These are phyloP conservation scores for Termitomyces sp. DNA, from an alignment of 768 basidiomycete species.

Conservation along the genomic window DNA sequence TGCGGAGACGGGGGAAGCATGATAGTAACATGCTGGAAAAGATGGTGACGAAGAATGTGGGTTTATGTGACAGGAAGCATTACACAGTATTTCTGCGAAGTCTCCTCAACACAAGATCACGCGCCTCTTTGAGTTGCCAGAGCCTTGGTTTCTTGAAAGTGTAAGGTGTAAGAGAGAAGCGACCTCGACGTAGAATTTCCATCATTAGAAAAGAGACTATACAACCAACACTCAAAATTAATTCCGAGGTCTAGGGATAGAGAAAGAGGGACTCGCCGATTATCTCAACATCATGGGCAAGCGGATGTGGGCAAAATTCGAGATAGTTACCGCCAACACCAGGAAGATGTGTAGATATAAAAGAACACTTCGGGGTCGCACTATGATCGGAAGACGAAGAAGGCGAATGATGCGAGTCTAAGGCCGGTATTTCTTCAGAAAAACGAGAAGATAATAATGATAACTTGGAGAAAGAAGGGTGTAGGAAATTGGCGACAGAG, in stretches of 20 bases:
- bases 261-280: slow-evolving; percentile 32
- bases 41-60: background rate
- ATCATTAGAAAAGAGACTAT: slow-evolving; percentile 60
- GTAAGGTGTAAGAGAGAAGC: slow-evolving; percentile 47
- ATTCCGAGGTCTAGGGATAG: slow-evolving; percentile 9
- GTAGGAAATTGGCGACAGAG: slow-evolving; percentile 7
- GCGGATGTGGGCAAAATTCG: slow-evolving; percentile 46
- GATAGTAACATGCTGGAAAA: background rate
- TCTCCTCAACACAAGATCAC: slow-evolving; percentile 29
- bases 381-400: slow-evolving; percentile 3
- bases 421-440: background rate
- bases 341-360: slow-evolving; percentile 46
- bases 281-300: slow-evolving; percentile 46
- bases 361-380: slow-evolving; percentile 26
- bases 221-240: background rate
- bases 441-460: slow-evolving; percentile 7
- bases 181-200: slow-evolving; percentile 57
- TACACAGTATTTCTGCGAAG: slow-evolving; percentile 34
- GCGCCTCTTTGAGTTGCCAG: slow-evolving; percentile 41
- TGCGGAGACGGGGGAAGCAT: background rate
- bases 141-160: slow-evolving; percentile 41
- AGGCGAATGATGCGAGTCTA: background rate
- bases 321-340: slow-evolving; percentile 53
- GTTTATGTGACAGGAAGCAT: background rate
- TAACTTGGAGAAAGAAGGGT: slow-evolving; percentile 16